Evolutionary conservation across 345 rosid species (phyloP).

Genomic region (Melaleuca alternifolia): DNA sequence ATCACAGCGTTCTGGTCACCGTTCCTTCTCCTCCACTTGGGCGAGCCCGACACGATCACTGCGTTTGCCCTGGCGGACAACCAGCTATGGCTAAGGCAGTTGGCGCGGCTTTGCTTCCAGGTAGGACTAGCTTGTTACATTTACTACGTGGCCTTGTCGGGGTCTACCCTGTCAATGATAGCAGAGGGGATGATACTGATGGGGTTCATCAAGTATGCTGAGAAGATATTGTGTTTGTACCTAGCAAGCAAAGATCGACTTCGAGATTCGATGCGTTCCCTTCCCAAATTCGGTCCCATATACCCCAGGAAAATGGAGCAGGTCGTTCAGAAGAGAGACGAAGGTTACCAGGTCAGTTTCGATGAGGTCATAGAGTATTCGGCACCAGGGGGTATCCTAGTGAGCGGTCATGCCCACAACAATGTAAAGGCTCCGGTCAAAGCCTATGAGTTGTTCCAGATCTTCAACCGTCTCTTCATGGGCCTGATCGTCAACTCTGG

Average conservation of each 20-base stretch:
- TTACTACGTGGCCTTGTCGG: not conserved
- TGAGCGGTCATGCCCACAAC: too few relatives aligned
- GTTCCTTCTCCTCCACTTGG: not conserved
- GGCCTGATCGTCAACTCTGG: constrained; percentile 18
- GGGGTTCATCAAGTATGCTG: not conserved
- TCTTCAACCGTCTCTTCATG: constrained; percentile 27
- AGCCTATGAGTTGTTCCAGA: constrained; percentile 14
- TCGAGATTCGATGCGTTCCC: not conserved
- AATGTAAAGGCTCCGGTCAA: not conserved
- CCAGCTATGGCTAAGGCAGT: not conserved
- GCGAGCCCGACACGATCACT: not conserved
- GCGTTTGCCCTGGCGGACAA: not conserved
- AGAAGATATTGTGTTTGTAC: not conserved
- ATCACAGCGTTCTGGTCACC: not conserved
- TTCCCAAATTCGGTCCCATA: not conserved
- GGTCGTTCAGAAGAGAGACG: not conserved
- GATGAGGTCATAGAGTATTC: not conserved
- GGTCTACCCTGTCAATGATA: not conserved
- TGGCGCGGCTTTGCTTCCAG: not conserved
- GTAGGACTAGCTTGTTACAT: not conserved
- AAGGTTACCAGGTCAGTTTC: not conserved
- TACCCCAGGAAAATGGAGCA: not conserved
- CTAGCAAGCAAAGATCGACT: not conserved
- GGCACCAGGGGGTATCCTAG: not conserved
- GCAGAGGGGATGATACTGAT: not conserved